phyloP scores from a whole-genome alignment of 768 basidiomycete species.

The Cystofilobasidium capitatum region DNA sequence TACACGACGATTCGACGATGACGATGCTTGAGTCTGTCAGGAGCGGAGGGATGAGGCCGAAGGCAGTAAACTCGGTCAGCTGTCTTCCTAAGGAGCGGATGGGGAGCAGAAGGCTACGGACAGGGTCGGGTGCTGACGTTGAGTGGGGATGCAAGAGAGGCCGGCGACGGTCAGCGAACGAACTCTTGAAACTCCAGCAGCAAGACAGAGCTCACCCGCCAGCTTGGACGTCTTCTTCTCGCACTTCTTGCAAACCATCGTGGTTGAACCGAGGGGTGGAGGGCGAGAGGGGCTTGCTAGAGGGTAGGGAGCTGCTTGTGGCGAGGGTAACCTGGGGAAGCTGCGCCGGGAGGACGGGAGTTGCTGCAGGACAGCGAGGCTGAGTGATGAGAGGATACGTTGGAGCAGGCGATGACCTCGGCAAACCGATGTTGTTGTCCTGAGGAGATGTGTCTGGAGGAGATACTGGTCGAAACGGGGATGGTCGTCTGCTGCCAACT shows the following conservation, averaged over 20 bases:
- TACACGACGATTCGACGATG: conserved; percentile 36
- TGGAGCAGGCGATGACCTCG: no score
- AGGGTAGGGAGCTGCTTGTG: no score
- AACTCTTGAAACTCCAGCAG: neutral
- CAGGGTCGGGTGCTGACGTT: conserved; percentile 38
- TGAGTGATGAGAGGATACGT: no score
- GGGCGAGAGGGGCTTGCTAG: no score
- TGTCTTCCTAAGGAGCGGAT: conserved; percentile 2
- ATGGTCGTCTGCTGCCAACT: no score
- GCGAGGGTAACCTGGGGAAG: no score
- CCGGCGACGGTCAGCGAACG: neutral
- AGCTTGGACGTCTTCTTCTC: conserved; percentile 33
- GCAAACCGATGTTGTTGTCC: no score
- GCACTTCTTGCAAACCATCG: conserved; percentile 42
- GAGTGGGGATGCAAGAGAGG: conserved; percentile 17
- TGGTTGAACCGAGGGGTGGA: no score
- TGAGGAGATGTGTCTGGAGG: no score
- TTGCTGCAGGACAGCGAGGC: no score
- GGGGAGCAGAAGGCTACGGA: neutral
- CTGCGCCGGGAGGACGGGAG: no score
- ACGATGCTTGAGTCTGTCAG: conserved; percentile 31
- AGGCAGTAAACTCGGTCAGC: neutral
- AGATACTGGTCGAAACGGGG: no score
- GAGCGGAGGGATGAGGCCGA: neutral
- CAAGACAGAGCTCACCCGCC: conserved; percentile 15